A percentile compares a stretch with the other conserved stretches of the same genome.
phyloP scores from a whole-genome alignment of 2,329 filamentous ascomycete genomes.

The Knufia fluminis region DNA sequence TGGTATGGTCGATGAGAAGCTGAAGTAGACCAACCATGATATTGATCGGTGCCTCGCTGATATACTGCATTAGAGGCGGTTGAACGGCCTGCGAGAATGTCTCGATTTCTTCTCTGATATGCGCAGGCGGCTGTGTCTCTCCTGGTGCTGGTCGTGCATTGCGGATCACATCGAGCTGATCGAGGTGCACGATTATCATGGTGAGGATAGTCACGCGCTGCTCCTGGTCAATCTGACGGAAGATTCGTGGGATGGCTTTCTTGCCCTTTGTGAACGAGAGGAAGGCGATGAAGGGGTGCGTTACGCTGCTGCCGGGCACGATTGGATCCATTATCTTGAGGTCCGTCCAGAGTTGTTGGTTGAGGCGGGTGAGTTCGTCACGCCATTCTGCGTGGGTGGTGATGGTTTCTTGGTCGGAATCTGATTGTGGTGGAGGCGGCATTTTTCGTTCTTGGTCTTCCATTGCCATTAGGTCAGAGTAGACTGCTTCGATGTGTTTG shows the following conservation, averaged over 20 bases:
- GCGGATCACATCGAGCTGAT: constrained; percentile 68
- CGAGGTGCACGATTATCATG: constrained; percentile 88
- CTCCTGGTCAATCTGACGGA: constrained; percentile 83
- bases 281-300: constrained; percentile 92
- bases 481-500: constrained; percentile 79
- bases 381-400: constrained; percentile 74
- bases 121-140: constrained; percentile 66
- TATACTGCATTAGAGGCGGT: constrained; percentile 78
- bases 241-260: constrained; percentile 87
- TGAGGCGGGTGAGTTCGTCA: constrained; percentile 60
- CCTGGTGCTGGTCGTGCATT: constrained; percentile 55
- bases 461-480: constrained; percentile 79
- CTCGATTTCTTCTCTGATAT: constrained; percentile 83
- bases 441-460: constrained; percentile 84
- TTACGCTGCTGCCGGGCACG: constrained; percentile 53
- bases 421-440: constrained; percentile 51
- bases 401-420: constrained; percentile 56
- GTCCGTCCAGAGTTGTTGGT: constrained; percentile 70
- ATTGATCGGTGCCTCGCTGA: constrained; percentile 81
- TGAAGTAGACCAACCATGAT: constrained; percentile 86
- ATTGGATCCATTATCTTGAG: constrained; percentile 93
- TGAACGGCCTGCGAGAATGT: constrained; percentile 82
- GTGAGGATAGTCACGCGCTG: constrained; percentile 89
- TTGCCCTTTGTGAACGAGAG: constrained; percentile 93
- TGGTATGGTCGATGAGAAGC: constrained; percentile 69